Conservation (phyloP, 73 alveolate genomes). For the Durusdinium trenchii region DNA sequence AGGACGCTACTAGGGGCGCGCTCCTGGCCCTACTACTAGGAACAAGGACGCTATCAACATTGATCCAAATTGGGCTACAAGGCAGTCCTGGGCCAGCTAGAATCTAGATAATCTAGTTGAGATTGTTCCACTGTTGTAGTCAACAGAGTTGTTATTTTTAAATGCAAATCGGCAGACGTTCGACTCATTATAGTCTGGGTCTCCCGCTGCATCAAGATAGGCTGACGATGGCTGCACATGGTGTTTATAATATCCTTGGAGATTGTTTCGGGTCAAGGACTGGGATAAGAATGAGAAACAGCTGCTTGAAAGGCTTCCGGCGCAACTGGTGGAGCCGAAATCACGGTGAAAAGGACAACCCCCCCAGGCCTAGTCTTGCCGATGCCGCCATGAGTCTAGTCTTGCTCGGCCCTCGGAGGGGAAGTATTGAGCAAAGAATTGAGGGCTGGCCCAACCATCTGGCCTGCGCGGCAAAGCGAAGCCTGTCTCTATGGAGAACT, state of each 20-base stretch:
- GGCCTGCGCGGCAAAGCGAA: slow-evolving; percentile 13
- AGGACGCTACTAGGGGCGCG: too few species aligned
- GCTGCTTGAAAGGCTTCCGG: not conserved
- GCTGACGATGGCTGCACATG: slow-evolving; percentile 95
- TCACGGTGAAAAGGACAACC: not conserved
- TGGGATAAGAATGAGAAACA: not conserved
- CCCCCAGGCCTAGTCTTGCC: not conserved
- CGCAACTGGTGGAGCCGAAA: not conserved
- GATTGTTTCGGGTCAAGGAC: too few species aligned
- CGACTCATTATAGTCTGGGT: too few species aligned
- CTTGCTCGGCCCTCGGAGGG: slow-evolving; percentile 77
- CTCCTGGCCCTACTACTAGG: too few species aligned
- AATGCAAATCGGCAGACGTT: not conserved
- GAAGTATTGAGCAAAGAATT: slow-evolving; percentile 58
- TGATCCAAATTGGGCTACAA: too few species aligned
- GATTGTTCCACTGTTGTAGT: too few species aligned
- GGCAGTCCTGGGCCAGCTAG: too few species aligned
- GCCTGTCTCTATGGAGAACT: too few species aligned
- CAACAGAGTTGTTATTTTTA: too few species aligned
- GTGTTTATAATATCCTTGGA: slow-evolving; percentile 67
- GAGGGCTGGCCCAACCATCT: slow-evolving; percentile 86
- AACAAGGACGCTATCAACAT: too few species aligned
- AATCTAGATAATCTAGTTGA: too few species aligned
- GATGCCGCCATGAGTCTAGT: slow-evolving; percentile 40
- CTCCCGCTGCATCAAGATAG: slow-evolving; percentile 78